These are phyloP conservation scores for Ustulina deusta DNA, from an alignment of 2,329 filamentous ascomycete species.

Conservation along the genomic window DNA sequence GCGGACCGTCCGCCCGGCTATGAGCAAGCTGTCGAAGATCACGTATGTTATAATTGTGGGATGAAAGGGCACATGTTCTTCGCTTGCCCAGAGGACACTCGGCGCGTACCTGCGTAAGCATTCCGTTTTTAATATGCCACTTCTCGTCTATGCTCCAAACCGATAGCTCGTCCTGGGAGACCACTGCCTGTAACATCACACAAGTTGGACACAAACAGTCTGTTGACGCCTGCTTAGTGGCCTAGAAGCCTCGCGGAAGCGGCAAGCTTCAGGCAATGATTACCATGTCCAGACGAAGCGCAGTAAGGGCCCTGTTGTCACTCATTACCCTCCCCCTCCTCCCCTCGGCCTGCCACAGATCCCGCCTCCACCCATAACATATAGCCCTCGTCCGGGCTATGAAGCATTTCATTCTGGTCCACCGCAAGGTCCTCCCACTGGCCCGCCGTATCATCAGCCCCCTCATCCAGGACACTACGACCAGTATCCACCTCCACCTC, in stretches of 20 bases:
- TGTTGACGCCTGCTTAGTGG: conserved; percentile 46
- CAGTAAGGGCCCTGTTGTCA: conserved; percentile 50
- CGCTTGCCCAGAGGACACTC: conserved; percentile 51
- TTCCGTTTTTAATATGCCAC: conserved; percentile 5
- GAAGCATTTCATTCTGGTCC: conserved; percentile 33
- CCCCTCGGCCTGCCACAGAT: conserved; percentile 33
- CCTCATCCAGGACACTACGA: conserved; percentile 29
- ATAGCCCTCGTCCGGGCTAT: conserved; percentile 39
- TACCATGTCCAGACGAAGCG: conserved; percentile 42
- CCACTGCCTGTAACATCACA: background rate
- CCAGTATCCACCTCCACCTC: conserved; percentile 30
- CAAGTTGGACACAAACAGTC: background rate
- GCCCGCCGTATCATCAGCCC: conserved; percentile 25
- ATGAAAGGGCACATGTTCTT: conserved; percentile 51
- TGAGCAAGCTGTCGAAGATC: conserved; percentile 47
- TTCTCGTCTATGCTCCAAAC: conserved; percentile 3
- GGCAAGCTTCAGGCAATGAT: conserved; percentile 45
- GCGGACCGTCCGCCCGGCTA: conserved; percentile 46
- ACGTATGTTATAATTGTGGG: conserved; percentile 52
- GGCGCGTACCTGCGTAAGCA: conserved; percentile 52
- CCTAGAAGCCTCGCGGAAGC: conserved; percentile 49
- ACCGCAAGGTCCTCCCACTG: conserved; percentile 36
- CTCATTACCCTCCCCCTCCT: conserved; percentile 49
- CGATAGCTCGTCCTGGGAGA: background rate
- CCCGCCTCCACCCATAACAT: conserved; percentile 39